These are phyloP conservation scores for Arabidopsis thaliana DNA, from an alignment of 345 rosid species.

Conservation along the genomic window DNA sequence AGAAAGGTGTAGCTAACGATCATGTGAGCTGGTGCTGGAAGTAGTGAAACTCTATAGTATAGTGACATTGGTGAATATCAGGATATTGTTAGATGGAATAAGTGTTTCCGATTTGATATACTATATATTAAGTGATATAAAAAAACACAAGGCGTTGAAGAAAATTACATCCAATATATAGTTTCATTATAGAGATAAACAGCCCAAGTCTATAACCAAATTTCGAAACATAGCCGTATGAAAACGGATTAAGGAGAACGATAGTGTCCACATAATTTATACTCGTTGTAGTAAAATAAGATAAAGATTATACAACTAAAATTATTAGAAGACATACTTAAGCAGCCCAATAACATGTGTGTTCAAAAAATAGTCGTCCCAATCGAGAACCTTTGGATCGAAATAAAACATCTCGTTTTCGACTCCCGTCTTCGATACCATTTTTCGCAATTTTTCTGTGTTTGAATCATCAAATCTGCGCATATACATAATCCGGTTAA, in stretches of 20 bases:
- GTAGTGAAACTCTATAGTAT: background rate
- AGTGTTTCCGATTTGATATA: background rate
- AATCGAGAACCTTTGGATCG: conserved; percentile 54
- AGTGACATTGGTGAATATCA: background rate
- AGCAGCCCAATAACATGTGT: conserved; percentile 58
- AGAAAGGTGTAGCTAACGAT: background rate
- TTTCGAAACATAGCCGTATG: background rate
- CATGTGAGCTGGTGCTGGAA: background rate
- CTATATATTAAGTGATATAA: background rate
- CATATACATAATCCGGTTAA: background rate
- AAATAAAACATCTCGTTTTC: conserved; percentile 48
- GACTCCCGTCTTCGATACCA: background rate
- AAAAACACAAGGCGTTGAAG: background rate
- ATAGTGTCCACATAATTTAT: background rate
- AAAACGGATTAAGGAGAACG: background rate
- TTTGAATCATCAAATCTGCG: conserved; percentile 45
- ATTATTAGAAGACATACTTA: conserved; percentile 37
- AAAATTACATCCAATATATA: background rate
- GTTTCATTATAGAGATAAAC: background rate
- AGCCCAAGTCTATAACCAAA: background rate
- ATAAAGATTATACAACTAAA: background rate
- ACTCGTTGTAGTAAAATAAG: background rate
- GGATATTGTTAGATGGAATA: background rate
- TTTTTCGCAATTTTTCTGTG: conserved; percentile 18
- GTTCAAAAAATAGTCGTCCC: conserved; percentile 59